Percentiles rank a stretch among this genome's conserved stretches.
Evolutionary conservation across 768 basidiomycete genomes (phyloP).

Genomic region (Suillus bovinus): DNA sequence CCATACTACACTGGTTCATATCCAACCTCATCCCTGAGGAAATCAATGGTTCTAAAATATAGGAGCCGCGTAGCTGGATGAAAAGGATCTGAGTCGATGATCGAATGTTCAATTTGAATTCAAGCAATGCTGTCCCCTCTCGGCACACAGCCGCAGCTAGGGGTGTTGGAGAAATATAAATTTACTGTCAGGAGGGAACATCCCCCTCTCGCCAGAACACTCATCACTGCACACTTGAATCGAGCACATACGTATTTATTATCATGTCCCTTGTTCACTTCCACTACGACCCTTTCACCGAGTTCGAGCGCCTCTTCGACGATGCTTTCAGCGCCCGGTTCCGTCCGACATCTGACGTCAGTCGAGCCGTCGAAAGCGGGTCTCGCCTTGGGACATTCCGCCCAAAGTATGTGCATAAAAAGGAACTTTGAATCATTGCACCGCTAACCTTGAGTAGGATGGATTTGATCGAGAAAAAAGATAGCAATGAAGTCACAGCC

Average conservation of each 20-base stretch:
- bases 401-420: constrained; percentile 30
- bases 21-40: too few species aligned
- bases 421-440: neutral
- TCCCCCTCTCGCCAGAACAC: neutral
- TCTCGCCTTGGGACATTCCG: constrained; percentile 17
- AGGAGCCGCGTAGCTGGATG: too few species aligned
- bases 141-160: too few species aligned
- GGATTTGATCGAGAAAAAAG: constrained; percentile 52
- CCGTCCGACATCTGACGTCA: constrained; percentile 14
- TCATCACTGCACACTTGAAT: neutral
- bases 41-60: too few species aligned
- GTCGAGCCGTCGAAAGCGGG: constrained; percentile 16
- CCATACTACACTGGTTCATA: too few species aligned
- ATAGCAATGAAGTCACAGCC: constrained; percentile 51
- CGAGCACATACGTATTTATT: neutral
- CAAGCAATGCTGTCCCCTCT: too few species aligned
- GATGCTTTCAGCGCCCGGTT: constrained; percentile 34
- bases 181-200: neutral
- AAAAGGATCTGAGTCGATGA: too few species aligned
- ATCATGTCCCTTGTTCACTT: constrained; percentile 28
- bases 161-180: constrained; percentile 1
- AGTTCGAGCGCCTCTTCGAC: constrained; percentile 47
- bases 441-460: constrained; percentile 36
- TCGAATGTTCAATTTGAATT: too few species aligned
- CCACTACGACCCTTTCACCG: constrained; percentile 41